phyloP scores from a whole-genome alignment of 2,329 filamentous ascomycete species.

The Thelonectria olida region DNA sequence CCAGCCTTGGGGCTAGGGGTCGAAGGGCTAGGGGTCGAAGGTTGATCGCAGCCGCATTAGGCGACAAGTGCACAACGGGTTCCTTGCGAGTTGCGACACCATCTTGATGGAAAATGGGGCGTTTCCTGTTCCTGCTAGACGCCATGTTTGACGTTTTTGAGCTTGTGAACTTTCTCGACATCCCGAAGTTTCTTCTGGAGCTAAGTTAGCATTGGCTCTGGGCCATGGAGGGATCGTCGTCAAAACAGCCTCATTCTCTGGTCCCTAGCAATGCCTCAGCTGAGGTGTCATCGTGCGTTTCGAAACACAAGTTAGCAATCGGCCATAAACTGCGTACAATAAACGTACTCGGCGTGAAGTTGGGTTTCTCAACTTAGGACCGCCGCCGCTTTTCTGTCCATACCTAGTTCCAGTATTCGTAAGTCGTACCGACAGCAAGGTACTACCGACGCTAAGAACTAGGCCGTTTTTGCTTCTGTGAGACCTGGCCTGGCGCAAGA shows the following conservation, averaged over 20 bases:
- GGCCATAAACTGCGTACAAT: conserved; percentile 5
- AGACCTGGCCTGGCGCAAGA: not conserved
- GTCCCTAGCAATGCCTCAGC: not conserved
- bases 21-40: conserved; percentile 12
- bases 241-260: conserved; percentile 1
- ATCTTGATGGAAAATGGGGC: conserved; percentile 28
- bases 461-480: not conserved
- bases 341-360: too few relatives aligned
- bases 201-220: conserved; percentile 8
- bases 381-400: not conserved
- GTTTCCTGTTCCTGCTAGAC: conserved; percentile 25
- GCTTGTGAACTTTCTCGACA: conserved; percentile 11
- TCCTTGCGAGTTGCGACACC: conserved; percentile 29
- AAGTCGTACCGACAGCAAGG: conserved; percentile 2
- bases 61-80: conserved; percentile 29
- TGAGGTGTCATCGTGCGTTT: conserved; percentile 18
- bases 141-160: conserved; percentile 24
- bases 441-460: conserved; percentile 4
- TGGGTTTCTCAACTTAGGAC: not conserved
- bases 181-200: conserved; percentile 1
- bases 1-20: conserved; percentile 6
- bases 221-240: conserved; percentile 9
- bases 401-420: not conserved
- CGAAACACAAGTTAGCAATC: conserved; percentile 2
- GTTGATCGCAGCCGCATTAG: conserved; percentile 35